Conservation (phyloP, 495 filamentous ascomycete genomes). For the Cladorrhinum samala region DNA sequence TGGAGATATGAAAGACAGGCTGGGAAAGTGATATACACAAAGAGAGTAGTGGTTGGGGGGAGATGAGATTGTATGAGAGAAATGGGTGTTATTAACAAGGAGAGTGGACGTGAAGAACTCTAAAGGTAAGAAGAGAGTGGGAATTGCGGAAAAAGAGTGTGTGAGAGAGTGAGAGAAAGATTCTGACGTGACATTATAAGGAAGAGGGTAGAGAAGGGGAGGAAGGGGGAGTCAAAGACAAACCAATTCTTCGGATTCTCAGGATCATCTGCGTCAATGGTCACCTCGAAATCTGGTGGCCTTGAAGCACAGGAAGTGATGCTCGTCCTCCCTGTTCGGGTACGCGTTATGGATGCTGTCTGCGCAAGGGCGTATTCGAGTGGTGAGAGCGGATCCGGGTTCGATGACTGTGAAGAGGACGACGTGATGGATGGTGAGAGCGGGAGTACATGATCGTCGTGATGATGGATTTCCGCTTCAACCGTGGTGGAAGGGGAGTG, state of each 20-base stretch:
- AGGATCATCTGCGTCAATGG: constrained; percentile 60
- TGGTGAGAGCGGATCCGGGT: constrained; percentile 28
- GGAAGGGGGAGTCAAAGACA: background rate
- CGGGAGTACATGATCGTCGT: background rate
- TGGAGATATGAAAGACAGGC: no score
- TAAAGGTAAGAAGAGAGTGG: no score
- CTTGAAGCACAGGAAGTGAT: constrained; percentile 53
- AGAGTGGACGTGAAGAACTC: no score
- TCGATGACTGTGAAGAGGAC: constrained; percentile 19
- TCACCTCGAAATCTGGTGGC: constrained; percentile 68
- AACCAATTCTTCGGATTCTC: constrained; percentile 69
- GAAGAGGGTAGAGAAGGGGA: no score
- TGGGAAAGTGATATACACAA: no score
- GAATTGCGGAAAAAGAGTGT: no score
- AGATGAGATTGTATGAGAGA: no score
- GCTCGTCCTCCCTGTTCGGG: constrained; percentile 48
- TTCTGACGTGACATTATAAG: no score
- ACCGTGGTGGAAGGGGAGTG: background rate
- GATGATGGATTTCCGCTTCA: background rate
- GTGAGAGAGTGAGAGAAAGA: no score
- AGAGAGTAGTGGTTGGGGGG: no score
- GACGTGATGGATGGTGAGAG: background rate
- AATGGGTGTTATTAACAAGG: no score
- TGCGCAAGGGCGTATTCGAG: constrained; percentile 27
- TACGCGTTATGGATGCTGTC: constrained; percentile 19